Evolutionary conservation across 1,139 yeast genomes (phyloP), one percentile per base, ranked within the genome.

Genomic region (Hemisphaericaspora subhashii): DNA sequence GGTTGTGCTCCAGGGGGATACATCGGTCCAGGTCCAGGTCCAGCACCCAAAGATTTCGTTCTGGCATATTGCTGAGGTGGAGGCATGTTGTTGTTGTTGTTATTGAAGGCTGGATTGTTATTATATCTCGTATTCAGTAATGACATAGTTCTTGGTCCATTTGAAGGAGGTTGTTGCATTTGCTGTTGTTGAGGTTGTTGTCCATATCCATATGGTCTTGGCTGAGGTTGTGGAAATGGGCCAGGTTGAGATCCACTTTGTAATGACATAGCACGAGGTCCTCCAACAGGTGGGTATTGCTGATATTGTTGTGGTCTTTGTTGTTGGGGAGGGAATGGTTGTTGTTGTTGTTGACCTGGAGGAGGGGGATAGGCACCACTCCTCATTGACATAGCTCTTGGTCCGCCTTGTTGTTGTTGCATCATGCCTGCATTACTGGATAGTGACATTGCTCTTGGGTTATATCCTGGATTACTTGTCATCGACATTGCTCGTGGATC

Each of bases 61-160:
- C 50, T 36, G 13, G 47, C 40, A 29, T 44, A 45, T 9, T 27
- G 35, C 27, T 38, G 45, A 17, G 39, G 33, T 24, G 35, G 46
- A n/a, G 43, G 41, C 33, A 40, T 38, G 29, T 27, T 33, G 30
- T 36, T 32, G 31, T 11, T 21, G n/a, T 30, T 23, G 35, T 18
- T 33, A 18, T 18, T 33, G 36, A n/a, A 18, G 13, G 14, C 34
- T 25, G 16, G 17, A n/a, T n/a, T n/a, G 12, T 14, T 24, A 26
- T n/a, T 44, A 44, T 22, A 42, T 40, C 26, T 41, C 33, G 16
- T 39, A 29, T 46, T 48, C 37, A 51, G 57, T 30, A 63, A 50
- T 4, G 66, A 58, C 63, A 60, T 62, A 2, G 65, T 46, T 33
- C 63, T 43, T 9, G 62, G 60, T 3, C 49, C 58, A 31, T 41